These are phyloP conservation scores for Vaccinium vitisidaea DNA, from an alignment of 148 eudicot species.

Conservation along the genomic window DNA sequence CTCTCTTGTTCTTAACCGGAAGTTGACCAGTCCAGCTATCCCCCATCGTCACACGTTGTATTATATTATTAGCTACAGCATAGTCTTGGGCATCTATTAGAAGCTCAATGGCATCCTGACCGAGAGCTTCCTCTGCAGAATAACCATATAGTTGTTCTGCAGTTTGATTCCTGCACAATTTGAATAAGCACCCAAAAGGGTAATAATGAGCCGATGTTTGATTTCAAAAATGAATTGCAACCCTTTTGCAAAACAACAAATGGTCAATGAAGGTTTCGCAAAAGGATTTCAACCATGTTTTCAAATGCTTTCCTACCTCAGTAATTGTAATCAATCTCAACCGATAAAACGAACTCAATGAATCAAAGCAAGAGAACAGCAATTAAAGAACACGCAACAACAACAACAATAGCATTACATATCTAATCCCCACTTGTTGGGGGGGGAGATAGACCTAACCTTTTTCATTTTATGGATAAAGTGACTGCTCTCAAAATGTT, in stretches of 20 bases:
- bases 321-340: neutral
- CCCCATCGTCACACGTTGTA: conserved; percentile 51
- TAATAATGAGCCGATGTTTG: neutral
- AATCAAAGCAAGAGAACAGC: neutral
- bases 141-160: conserved; percentile 89
- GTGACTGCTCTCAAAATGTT: neutral
- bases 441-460: neutral
- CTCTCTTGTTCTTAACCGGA: conserved; percentile 64
- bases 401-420: neutral
- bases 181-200: conserved; percentile 21
- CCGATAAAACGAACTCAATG: neutral
- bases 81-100: conserved; percentile 49
- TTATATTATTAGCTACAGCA: conserved; percentile 43
- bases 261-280: neutral
- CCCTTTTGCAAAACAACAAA: neutral
- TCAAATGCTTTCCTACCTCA: too few relatives aligned
- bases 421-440: neutral
- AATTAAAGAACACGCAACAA: neutral
- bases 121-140: conserved; percentile 78
- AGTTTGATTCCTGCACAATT: conserved; percentile 68
- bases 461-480: neutral
- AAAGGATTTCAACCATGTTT: neutral
- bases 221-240: neutral
- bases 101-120: conserved; percentile 49
- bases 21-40: conserved; percentile 89